Percentiles rank a stretch among this genome's conserved stretches.
Conservation (phyloP, 371 early-diverging fungal species). For the Phascolomyces articulosus region DNA sequence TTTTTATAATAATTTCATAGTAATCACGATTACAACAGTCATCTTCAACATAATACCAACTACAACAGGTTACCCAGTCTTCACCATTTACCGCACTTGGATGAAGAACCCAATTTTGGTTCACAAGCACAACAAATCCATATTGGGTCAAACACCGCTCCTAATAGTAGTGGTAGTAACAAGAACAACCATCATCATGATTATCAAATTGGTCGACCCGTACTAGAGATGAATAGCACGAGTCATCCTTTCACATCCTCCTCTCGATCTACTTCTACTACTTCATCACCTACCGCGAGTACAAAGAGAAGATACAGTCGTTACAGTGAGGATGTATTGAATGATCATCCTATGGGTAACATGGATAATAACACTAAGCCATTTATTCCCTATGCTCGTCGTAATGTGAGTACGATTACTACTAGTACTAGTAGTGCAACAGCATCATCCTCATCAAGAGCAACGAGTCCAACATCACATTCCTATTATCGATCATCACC, state of each 20-base stretch:
- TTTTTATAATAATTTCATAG: neutral
- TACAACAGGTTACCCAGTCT: conserved; percentile 5
- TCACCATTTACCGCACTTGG: conserved; percentile 2
- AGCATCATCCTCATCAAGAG: conserved; percentile 3
- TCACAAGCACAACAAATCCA: neutral
- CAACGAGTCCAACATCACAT: neutral
- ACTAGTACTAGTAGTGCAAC: neutral
- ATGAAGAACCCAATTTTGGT: conserved; percentile 3
- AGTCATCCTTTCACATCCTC: no score
- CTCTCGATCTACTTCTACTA: no score
- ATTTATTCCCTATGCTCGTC: conserved; percentile 15
- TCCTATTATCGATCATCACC: neutral
- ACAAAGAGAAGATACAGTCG: neutral
- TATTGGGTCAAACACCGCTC: neutral
- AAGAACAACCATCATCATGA: neutral
- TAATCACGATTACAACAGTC: neutral
- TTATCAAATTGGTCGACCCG: no score
- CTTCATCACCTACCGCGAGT: neutral
- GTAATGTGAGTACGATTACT: conserved; percentile 3
- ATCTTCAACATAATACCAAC: neutral
- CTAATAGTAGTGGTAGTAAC: neutral
- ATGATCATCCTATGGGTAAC: neutral
- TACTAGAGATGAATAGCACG: no score
- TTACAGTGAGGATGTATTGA: neutral
- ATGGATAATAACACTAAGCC: neutral